Base-by-base conservation (phyloP, 768 basidiomycete genomes). In the Gloeopeniophorella convolvens region DNA sequence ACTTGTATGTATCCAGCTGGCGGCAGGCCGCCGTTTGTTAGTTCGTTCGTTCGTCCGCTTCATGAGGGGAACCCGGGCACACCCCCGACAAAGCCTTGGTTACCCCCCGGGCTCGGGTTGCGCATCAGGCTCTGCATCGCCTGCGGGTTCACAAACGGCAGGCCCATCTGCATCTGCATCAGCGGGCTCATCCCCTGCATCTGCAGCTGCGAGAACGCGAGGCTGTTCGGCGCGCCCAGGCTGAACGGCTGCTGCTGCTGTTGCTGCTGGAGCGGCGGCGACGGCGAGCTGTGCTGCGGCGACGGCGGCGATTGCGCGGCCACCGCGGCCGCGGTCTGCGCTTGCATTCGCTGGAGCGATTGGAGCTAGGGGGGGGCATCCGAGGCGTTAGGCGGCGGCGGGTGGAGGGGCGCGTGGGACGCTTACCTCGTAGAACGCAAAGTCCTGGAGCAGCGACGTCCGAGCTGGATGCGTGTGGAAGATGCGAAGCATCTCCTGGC, bases 401-500 rank as follows among this genome's bases (percentile, higher is more conserved):
- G 16, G 20, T 46, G 6, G 26, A 23, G 23, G 40, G 9, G 32
- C 33, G 20, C 10, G n/a, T 28, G 35, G 4, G 23, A 31, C 9
- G 60, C 74, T 26, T 58, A 91, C 89, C 75, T 92, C 89, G 59
- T 92, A 92, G 66, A 86, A 92, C 12, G 87, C 89, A 61, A 90
- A 91, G 66, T 96, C 94, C 64, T 97, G 93, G 28, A 97, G 71
- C 30, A 97, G 72, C 7, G 92, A 93, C 2, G 96, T 98, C 60
- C 91, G 80, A 4, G 92, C 86, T 7, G 90, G 91, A 63, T 96
- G 94, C 1, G 85, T 85, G 56, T 90, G 80, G 76, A 98, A 95
- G 61, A 98, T 98, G 41, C 88, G 79, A 31, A 99, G 76, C 83
- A 98, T 95, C 66, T 98, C 95, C 65, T 89, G 85, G 0, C 96